A percentile compares a stretch with the other conserved stretches of the same genome.
Evolutionary conservation across 441 rosid genomes (phyloP).

Genomic region (Flueggea neowawraea): DNA sequence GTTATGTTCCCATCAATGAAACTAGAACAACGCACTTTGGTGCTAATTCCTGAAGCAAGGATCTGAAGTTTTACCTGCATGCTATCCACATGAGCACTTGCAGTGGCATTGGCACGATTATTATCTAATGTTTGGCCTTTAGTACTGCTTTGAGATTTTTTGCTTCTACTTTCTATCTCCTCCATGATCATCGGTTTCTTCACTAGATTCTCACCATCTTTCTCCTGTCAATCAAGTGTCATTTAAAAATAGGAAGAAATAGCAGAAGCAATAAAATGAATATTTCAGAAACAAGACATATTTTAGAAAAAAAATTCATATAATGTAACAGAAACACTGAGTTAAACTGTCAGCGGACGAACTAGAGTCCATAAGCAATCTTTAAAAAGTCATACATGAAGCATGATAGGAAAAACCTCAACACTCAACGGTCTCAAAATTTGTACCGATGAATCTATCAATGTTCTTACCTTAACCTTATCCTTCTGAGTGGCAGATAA

Average conservation of each 20-base stretch:
- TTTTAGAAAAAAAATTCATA: no score
- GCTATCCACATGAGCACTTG: slow-evolving; percentile 25
- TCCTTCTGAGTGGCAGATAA: slow-evolving; percentile 38
- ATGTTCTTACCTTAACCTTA: slow-evolving; percentile 37
- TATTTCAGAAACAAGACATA: no score
- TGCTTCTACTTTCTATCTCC: slow-evolving; percentile 35
- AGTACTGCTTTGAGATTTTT: slow-evolving; percentile 23
- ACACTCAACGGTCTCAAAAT: no score
- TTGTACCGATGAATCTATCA: no score
- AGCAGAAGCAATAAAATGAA: not conserved
- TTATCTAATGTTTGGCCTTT: slow-evolving; percentile 18
- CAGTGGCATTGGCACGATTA: slow-evolving; percentile 25
- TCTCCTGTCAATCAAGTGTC: slow-evolving; percentile 31
- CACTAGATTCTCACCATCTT: slow-evolving; percentile 4
- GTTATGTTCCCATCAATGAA: no score
- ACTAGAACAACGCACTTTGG: no score
- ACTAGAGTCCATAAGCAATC: no score
- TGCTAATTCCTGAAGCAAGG: not conserved
- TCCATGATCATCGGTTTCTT: slow-evolving; percentile 31
- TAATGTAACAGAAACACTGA: no score
- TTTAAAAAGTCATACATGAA: no score
- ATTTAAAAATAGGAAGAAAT: not conserved
- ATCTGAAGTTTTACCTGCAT: slow-evolving; percentile 20
- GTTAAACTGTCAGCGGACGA: no score
- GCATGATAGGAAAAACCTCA: no score